A percentile compares a stretch with the other conserved stretches of the same genome.
Evolutionary conservation across 129 eudicot species (phyloP).

Genomic region (Glebionis coronaria): DNA sequence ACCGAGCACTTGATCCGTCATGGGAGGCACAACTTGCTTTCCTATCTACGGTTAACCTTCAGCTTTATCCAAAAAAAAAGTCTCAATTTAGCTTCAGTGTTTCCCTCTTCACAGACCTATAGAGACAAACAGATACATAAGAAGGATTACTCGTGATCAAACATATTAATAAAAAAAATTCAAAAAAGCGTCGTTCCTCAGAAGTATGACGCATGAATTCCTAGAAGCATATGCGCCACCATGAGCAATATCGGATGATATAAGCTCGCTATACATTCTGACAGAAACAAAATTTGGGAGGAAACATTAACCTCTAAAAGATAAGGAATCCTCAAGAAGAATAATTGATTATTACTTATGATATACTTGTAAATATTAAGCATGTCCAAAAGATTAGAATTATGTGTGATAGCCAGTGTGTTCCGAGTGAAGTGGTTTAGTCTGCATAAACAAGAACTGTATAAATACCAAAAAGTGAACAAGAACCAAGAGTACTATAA

Average conservation of each 20-base stretch:
- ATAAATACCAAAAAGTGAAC: slow-evolving; percentile 7
- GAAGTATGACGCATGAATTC: slow-evolving; percentile 78
- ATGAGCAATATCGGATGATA: slow-evolving; percentile 77
- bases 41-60: slow-evolving; percentile 95
- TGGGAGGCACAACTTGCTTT: slow-evolving; percentile 95
- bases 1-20: slow-evolving; percentile 99
- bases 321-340: not conserved
- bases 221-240: slow-evolving; percentile 88
- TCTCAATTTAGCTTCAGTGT: slow-evolving; percentile 92
- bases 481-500: slow-evolving; percentile 1
- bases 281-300: slow-evolving; percentile 1
- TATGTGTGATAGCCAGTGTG: slow-evolving; percentile 81
- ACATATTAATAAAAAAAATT: not conserved
- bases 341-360: not conserved
- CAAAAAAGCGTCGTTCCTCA: slow-evolving; percentile 44
- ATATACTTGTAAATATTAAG: slow-evolving; percentile 90
- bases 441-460: slow-evolving; percentile 45
- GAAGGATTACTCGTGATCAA: not conserved
- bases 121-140: slow-evolving; percentile 22
- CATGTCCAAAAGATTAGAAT: slow-evolving; percentile 89
- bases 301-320: slow-evolving; percentile 3
- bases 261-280: slow-evolving; percentile 99
- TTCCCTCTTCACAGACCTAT: slow-evolving; percentile 95
- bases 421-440: slow-evolving; percentile 93
- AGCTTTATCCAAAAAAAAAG: slow-evolving; percentile 95